Conservation (phyloP, 257 asterid genomes). For the Lycium ferocissimum region DNA sequence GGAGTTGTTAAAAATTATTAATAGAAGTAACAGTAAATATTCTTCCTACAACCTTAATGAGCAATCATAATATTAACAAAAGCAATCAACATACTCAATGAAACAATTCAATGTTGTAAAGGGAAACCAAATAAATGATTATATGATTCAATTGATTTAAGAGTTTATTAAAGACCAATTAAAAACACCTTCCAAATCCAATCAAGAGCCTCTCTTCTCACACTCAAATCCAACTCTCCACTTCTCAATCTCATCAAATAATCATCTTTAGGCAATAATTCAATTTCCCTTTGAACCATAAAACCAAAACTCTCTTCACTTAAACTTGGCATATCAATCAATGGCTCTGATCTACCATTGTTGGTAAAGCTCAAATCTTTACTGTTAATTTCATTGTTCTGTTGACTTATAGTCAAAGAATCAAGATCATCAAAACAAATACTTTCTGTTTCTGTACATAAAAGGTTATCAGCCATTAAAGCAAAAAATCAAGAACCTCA, state of each 20-base stretch:
- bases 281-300: conserved; percentile 66
- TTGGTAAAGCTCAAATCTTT: conserved; percentile 42
- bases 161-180: conserved; percentile 4
- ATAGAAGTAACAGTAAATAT: not conserved
- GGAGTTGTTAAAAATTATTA: not conserved
- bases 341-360: conserved; percentile 47
- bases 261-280: conserved; percentile 64
- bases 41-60: conserved; percentile 6
- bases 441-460: conserved; percentile 53
- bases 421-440: conserved; percentile 56
- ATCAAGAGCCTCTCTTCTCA: conserved; percentile 72
- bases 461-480: conserved; percentile 60
- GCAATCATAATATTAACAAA: not conserved
- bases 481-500: not conserved
- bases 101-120: not conserved
- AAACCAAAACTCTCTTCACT: conserved; percentile 55
- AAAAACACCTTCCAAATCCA: conserved; percentile 80
- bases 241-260: conserved; percentile 72
- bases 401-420: conserved; percentile 36
- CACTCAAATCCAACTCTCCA: conserved; percentile 68
- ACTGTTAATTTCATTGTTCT: conserved; percentile 39
- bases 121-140: not conserved
- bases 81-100: not conserved
- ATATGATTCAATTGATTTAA: not conserved
- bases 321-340: conserved; percentile 46